Percentiles rank a stretch among this genome's conserved stretches.
Conservation (phyloP, 129 eudicot genomes). For the Oenanthe sinensis region DNA sequence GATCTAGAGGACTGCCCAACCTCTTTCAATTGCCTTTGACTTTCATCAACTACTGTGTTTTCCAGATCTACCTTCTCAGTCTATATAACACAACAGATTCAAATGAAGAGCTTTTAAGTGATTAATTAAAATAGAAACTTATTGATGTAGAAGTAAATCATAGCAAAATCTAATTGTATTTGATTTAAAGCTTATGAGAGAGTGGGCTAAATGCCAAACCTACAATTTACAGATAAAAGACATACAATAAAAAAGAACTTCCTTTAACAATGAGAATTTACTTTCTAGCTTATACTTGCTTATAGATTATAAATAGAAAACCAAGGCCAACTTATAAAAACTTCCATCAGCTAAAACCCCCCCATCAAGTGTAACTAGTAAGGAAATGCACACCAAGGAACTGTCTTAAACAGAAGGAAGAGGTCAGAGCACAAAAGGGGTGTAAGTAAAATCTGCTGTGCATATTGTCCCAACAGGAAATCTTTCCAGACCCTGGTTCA, state of each 20-base stretch:
- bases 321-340: background rate
- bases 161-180: background rate
- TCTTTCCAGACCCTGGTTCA: background rate
- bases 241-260: background rate
- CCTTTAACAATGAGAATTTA: background rate
- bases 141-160: background rate
- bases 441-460: background rate
- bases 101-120: background rate
- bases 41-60: slow-evolving; percentile 98
- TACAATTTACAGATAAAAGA: background rate
- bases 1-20: slow-evolving; percentile 47
- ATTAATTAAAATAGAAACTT: background rate
- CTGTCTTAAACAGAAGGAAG: background rate
- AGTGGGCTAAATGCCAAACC: background rate
- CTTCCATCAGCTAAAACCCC: background rate
- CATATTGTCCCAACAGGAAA: background rate
- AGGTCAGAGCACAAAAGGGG: background rate
- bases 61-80: slow-evolving; percentile 98
- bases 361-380: background rate
- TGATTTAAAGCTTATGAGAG: background rate
- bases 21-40: slow-evolving; percentile 68
- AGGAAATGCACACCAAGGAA: background rate
- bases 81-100: slow-evolving; percentile 38
- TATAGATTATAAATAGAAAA: background rate
- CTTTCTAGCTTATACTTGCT: background rate